Conservation (phyloP, 225 moss, liverwort and hornwort species). For the Ulota crispa region DNA sequence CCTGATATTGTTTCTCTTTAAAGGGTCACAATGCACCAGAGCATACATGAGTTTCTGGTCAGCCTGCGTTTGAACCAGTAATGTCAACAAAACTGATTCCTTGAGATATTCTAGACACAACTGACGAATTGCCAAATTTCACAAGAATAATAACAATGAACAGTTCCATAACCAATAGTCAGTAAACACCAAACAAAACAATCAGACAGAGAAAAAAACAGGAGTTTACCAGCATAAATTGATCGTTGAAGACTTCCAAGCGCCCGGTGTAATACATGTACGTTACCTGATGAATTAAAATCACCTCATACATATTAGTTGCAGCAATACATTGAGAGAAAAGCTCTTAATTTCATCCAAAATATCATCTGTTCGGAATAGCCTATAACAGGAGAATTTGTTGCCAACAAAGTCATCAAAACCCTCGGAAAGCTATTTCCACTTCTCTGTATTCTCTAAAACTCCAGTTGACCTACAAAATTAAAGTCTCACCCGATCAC, state of each 20-base stretch:
- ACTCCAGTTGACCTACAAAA: not conserved
- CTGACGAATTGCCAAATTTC: not conserved
- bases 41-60: constrained; percentile 95
- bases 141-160: constrained; percentile 6
- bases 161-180: not conserved
- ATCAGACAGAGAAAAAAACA: not conserved
- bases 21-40: constrained; percentile 75
- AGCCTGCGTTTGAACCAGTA: constrained; percentile 52
- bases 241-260: constrained; percentile 91
- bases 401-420: not conserved
- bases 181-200: constrained; percentile 16
- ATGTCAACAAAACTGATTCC: constrained; percentile 12
- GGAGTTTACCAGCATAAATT: constrained; percentile 65
- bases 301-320: not conserved
- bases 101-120: not conserved
- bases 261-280: constrained; percentile 93
- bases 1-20: constrained; percentile 75
- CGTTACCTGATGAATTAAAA: constrained; percentile 58
- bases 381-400: not conserved
- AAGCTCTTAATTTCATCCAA: not conserved
- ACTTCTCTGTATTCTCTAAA: not conserved
- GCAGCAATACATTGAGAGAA: constrained; percentile 13
- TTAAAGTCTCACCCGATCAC: constrained; percentile 64
- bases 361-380: not conserved
- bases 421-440: not conserved